These are phyloP conservation scores for Macrotyloma uniflorum DNA, from an alignment of 306 rosid genomes.

Conservation along the genomic window DNA sequence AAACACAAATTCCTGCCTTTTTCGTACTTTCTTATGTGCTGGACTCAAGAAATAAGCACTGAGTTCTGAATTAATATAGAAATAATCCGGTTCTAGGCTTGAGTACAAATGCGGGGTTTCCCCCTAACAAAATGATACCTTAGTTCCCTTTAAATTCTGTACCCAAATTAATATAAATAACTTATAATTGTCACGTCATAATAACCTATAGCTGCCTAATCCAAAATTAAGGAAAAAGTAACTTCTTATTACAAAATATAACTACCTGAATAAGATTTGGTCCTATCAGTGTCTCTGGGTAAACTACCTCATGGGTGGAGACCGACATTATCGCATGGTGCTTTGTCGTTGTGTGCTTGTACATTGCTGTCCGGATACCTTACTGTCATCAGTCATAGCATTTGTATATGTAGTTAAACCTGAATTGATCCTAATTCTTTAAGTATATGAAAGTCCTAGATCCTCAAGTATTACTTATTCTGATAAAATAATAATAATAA, in stretches of 20 bases:
- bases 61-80: neutral
- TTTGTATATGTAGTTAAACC: slow-evolving; percentile 5
- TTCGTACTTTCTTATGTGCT: neutral
- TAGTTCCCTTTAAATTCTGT: neutral
- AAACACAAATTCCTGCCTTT: neutral
- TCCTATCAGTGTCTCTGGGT: no score
- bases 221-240: neutral
- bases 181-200: neutral
- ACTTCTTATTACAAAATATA: neutral
- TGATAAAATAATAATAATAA: no score
- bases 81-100: neutral
- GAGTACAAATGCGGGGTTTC: neutral
- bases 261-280: no score
- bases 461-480: neutral
- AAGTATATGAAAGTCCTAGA: neutral
- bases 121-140: neutral
- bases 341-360: neutral
- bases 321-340: neutral
- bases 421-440: slow-evolving; percentile 8
- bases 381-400: slow-evolving; percentile 1
- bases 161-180: neutral
- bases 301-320: neutral
- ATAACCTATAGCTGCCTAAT: neutral
- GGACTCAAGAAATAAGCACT: neutral
- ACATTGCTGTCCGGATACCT: neutral